A percentile compares a stretch with the other conserved stretches of the same genome.
phyloP scores from a whole-genome alignment of 2,329 filamentous ascomycete species.

The Amesomyces nigricolor region DNA sequence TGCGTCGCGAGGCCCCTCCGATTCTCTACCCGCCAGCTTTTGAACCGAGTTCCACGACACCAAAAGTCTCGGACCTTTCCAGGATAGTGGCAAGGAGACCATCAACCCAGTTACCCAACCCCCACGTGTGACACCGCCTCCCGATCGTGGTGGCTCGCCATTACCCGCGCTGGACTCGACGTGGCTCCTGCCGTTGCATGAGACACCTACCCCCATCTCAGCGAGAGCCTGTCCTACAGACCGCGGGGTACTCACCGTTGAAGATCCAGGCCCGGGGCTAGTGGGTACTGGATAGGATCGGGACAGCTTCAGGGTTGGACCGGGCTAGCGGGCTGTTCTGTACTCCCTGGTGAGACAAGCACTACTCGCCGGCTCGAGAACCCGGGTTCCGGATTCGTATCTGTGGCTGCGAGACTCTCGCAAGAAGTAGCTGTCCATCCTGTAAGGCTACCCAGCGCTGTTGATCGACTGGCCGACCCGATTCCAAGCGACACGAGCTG shows the following conservation, averaged over 20 bases:
- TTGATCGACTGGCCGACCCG: not conserved
- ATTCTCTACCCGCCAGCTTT: not conserved
- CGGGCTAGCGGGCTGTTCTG: slow-evolving; percentile 7
- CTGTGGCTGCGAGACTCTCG: slow-evolving; percentile 17
- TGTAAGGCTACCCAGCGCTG: slow-evolving; percentile 17
- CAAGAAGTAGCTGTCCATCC: slow-evolving; percentile 11
- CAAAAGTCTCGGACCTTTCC: slow-evolving; percentile 5
- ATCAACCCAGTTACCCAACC: slow-evolving; percentile 1
- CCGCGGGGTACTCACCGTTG: slow-evolving; percentile 9
- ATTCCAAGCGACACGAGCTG: slow-evolving; percentile 16
- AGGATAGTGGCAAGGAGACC: slow-evolving; percentile 5
- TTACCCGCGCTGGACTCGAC: slow-evolving; percentile 8
- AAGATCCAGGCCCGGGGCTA: not conserved
- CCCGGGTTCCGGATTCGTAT: slow-evolving; percentile 24
- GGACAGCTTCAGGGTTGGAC: slow-evolving; percentile 5
- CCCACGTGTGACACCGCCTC: slow-evolving; percentile 15
- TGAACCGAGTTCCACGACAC: not conserved
- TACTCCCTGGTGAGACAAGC: slow-evolving; percentile 20
- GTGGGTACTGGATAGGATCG: slow-evolving; percentile 5
- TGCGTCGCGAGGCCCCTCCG: not conserved
- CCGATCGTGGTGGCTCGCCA: slow-evolving; percentile 9
- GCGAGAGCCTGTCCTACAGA: slow-evolving; percentile 4
- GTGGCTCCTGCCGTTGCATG: slow-evolving; percentile 22
- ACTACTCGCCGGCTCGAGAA: slow-evolving; percentile 16
- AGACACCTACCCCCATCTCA: slow-evolving; percentile 9